Percentiles rank a stretch among this genome's conserved stretches.
Conservation (phyloP, 1,284 basidiomycete species). For the Ceratobasidium sp. region DNA sequence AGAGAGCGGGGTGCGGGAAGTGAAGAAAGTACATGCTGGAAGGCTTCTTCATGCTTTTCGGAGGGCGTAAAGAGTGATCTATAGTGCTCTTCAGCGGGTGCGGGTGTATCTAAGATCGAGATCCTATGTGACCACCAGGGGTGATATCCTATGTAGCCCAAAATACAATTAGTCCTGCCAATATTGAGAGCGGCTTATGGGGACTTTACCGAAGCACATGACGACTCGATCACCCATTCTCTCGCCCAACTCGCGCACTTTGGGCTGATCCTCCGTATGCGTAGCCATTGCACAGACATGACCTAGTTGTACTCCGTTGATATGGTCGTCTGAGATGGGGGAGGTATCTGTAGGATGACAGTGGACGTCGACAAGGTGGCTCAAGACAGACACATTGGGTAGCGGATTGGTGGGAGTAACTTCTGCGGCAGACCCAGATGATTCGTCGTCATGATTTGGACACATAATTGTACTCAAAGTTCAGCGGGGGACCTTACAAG, state of each 20-base stretch:
- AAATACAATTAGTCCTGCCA: background rate
- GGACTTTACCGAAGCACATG: constrained; percentile 78
- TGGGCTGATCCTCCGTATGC: constrained; percentile 70
- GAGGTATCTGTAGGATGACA: constrained; percentile 82
- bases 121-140: constrained; percentile 87
- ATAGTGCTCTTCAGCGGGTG: constrained; percentile 75
- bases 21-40: constrained; percentile 66
- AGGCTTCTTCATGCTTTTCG: constrained; percentile 58
- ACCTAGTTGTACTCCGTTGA: constrained; percentile 66
- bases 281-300: constrained; percentile 83
- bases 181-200: background rate
- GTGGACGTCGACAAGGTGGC: constrained; percentile 80
- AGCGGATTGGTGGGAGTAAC: constrained; percentile 19
- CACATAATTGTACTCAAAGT: constrained; percentile 31
- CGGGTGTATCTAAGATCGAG: constrained; percentile 60
- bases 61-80: constrained; percentile 64
- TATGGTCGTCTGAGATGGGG: constrained; percentile 61
- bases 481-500: too few species aligned
- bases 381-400: constrained; percentile 59
- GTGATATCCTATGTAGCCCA: constrained; percentile 72
- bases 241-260: constrained; percentile 71
- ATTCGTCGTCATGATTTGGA: constrained; percentile 6
- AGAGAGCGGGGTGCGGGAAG: constrained; percentile 76
- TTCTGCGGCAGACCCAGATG: background rate
- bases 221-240: constrained; percentile 73